Base-by-base conservation (phyloP, 2,329 filamentous ascomycete genomes). In the Cordyceps farinosa region DNA sequence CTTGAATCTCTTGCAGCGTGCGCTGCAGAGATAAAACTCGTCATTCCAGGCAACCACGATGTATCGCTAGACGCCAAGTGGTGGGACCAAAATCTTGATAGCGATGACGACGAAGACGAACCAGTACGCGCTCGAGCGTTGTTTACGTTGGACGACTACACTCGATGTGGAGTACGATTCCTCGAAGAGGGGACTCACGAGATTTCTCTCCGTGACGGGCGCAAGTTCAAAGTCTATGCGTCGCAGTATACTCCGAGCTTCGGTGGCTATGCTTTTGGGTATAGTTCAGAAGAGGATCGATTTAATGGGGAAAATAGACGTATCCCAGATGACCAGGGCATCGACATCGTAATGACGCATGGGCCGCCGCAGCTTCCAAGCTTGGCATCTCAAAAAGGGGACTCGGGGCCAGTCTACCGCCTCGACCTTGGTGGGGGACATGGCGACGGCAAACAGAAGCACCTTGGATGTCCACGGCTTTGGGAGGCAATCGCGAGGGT, bases 21-120 rank as follows among this genome's bases (percentile, higher is more conserved):
- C 11, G 65, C 75, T n/a, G 77, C 78, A 0, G 74, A 76, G 0
- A 69, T 81, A 7, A 81, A 81, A 55, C 66, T 82, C 7, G 71
- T 77, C 15, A 80, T 82, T 54, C 71, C 79, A 1, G 78, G 79
- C 2, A 82, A 80, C 62, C 78, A 81, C 64, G 77, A 82, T 60
- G 78, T 78, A 38, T 77, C 70, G 1, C 65, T 75, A 2, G 71
- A 75, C 56, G 36, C 36, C 13, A 13, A 13, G 30, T 63, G 61
- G 61, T 63, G 61, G 61, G 52, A 44, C 5, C 22, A 68, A 70
- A 0, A 69, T 70, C 0, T 82, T 78, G 57, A 67, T 71, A 58
- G 56, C 30, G 22, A 69, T 65, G 45, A 62, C 59, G 13, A 50
- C 17, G 3, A 60, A 62, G 53, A 55, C 38, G 47, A 53, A 38